phyloP scores from a whole-genome alignment of 176 grass and related monocot species.

The Oryza brachyantha region DNA sequence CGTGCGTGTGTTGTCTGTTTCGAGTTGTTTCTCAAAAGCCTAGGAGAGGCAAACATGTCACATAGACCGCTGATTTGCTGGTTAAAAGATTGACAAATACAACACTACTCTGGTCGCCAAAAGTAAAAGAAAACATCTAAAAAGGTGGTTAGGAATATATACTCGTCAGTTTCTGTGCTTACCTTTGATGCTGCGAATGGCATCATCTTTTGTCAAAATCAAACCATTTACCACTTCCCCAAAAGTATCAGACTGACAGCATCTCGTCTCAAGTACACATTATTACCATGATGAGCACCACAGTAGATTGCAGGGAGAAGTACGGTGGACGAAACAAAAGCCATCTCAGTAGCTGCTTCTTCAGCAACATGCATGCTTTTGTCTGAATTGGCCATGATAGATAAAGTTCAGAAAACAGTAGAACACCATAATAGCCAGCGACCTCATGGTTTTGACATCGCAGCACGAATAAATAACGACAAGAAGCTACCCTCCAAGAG shows the following conservation, averaged over 20 bases:
- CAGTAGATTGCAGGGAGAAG: slow-evolving; percentile 44
- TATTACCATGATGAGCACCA: slow-evolving; percentile 40
- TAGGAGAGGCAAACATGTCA: slow-evolving; percentile 23
- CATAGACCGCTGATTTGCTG: slow-evolving; percentile 32
- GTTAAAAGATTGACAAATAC: slow-evolving; percentile 51
- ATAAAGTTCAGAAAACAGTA: slow-evolving; percentile 37
- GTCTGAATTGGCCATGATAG: slow-evolving; percentile 17
- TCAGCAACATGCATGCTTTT: slow-evolving; percentile 46
- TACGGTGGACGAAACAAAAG: slow-evolving; percentile 33
- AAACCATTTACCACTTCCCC: slow-evolving; percentile 43
- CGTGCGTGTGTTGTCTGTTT: slow-evolving; percentile 54
- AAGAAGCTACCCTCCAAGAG: slow-evolving; percentile 33
- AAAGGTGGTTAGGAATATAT: slow-evolving; percentile 23
- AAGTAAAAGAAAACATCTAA: slow-evolving; percentile 3
- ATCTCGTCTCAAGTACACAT: slow-evolving; percentile 42
- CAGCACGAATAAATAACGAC: slow-evolving; percentile 31
- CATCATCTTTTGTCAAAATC: slow-evolving; percentile 49
- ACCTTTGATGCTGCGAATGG: slow-evolving; percentile 34
- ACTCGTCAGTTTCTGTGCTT: slow-evolving; percentile 32
- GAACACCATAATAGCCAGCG: slow-evolving; percentile 28
- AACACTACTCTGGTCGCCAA: slow-evolving; percentile 8
- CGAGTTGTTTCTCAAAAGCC: slow-evolving; percentile 33
- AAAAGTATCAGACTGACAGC: slow-evolving; percentile 31
- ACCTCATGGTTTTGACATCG: slow-evolving; percentile 25
- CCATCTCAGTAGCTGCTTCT: slow-evolving; percentile 35